Evolutionary conservation across 371 early-diverging fungal genomes (phyloP).

Genomic region (Funneliformis caledonium): DNA sequence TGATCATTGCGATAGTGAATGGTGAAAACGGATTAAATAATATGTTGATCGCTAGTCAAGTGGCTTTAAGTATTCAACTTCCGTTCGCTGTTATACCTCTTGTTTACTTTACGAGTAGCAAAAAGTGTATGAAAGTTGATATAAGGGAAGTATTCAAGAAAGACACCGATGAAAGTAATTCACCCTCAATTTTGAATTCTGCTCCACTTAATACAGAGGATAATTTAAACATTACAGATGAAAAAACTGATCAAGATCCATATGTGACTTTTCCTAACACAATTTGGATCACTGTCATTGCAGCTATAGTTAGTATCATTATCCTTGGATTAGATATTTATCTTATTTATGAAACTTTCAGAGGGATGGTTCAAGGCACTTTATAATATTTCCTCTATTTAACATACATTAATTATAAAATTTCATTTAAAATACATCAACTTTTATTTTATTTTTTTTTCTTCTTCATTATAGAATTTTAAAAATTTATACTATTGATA

Average conservation of each 20-base stretch:
- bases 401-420: too few relatives aligned
- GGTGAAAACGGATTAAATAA: conserved; percentile 69
- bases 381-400: background rate
- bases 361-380: background rate
- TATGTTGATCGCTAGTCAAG: conserved; percentile 76
- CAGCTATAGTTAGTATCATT: conserved; percentile 54
- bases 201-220: background rate
- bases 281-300: conserved; percentile 46
- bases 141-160: conserved; percentile 31
- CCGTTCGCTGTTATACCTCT: conserved; percentile 84
- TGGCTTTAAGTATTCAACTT: conserved; percentile 76
- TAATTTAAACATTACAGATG: background rate
- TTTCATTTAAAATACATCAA: too few relatives aligned
- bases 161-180: background rate
- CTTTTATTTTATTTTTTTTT: too few relatives aligned
- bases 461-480: too few relatives aligned
- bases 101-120: conserved; percentile 68
- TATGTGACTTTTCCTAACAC: conserved; percentile 47
- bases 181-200: background rate
- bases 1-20: conserved; percentile 67
- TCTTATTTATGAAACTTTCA: conserved; percentile 52
- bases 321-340: conserved; percentile 64
- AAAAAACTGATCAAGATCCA: background rate
- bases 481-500: too few relatives aligned
- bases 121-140: conserved; percentile 48